Evolutionary conservation across 2,329 filamentous ascomycete species (phyloP), one percentile per base, ranked within the genome.

Genomic region (Penicillium sp.): DNA sequence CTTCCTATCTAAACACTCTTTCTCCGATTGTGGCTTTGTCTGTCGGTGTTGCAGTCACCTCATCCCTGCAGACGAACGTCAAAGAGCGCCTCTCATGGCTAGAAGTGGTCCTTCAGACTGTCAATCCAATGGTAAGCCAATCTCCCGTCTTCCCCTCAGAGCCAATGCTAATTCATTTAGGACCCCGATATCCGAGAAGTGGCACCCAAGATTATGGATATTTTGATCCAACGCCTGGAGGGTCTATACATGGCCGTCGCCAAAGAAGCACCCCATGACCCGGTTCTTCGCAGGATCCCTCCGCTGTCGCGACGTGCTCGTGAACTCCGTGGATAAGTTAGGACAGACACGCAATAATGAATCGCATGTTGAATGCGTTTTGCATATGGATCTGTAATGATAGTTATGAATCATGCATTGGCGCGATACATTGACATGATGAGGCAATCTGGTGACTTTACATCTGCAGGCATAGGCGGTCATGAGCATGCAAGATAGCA

Each of bases 1-100:
- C 87, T 1, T 74, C 77, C 8, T 89, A 87, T 72, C 77, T 89
- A 26, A 76, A 76, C 19, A 77, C 80, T 45, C 80, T 89, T 19
- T 82, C 85, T 31, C 83, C 85, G 2, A 81, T 90, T 46, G 82
- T 89, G 41, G 79, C 82, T 26, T 81, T 90, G 47, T 88, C 86
- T 2, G 85, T 88, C 29, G 85, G 84, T 56, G 86, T 86, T 23
- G 86, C 87, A n/a, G 84, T 89, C 29, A 87, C 85, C 2, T 81
- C 83, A 3, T 81, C 81, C 49, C 76, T 89, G 60, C 78, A 83
- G 31, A 83, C 82, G 9, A 83, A 86, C 64, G 72, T 85, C 29
- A 70, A 76, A 38, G 79, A 85, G 71, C 85, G 87, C 61, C 79
- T 90, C 15, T 74, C 81, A 23, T 90, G 87, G 87, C 79, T 89